Evolutionary conservation across 768 basidiomycete species (phyloP).

Genomic region (Boletellus ananas): DNA sequence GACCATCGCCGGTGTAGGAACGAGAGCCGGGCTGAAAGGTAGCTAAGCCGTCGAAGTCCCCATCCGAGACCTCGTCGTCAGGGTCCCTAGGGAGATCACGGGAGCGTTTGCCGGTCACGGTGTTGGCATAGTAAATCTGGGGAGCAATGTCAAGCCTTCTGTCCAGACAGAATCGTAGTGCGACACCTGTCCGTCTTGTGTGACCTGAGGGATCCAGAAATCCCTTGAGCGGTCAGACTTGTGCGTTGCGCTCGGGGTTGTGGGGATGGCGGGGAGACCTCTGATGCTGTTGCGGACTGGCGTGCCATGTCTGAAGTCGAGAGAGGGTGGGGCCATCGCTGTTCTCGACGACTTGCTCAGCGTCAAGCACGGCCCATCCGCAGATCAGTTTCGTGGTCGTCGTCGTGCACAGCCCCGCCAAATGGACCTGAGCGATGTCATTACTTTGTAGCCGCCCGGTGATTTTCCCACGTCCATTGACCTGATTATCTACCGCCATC

Average conservation of each 20-base stretch:
- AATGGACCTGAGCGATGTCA: conserved; percentile 10
- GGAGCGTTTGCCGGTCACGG: conserved; percentile 72
- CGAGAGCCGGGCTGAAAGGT: conserved; percentile 49
- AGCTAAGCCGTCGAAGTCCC: conserved; percentile 52
- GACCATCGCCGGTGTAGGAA: conserved; percentile 45
- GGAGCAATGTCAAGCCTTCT: neutral
- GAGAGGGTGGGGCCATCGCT: conserved; percentile 18
- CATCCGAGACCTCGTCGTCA: conserved; percentile 53
- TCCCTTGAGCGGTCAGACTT: conserved; percentile 44
- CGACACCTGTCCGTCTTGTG: conserved; percentile 73
- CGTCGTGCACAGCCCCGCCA: conserved; percentile 14
- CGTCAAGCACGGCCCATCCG: conserved; percentile 5
- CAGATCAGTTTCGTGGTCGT: neutral
- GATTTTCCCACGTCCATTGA: conserved; percentile 9
- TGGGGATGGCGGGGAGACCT: conserved; percentile 29
- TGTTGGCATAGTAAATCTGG: conserved; percentile 93
- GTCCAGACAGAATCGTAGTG: neutral
- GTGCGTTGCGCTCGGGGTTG: neutral
- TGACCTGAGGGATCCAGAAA: conserved; percentile 90
- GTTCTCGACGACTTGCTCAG: conserved; percentile 1
- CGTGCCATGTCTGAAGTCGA: conserved; percentile 3
- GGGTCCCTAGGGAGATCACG: conserved; percentile 75
- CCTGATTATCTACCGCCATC: neutral
- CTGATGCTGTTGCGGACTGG: conserved; percentile 21
- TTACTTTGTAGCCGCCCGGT: neutral